Base-by-base conservation (phyloP, 2,329 filamentous ascomycete genomes). In the Pseudogymnoascus destructans region DNA sequence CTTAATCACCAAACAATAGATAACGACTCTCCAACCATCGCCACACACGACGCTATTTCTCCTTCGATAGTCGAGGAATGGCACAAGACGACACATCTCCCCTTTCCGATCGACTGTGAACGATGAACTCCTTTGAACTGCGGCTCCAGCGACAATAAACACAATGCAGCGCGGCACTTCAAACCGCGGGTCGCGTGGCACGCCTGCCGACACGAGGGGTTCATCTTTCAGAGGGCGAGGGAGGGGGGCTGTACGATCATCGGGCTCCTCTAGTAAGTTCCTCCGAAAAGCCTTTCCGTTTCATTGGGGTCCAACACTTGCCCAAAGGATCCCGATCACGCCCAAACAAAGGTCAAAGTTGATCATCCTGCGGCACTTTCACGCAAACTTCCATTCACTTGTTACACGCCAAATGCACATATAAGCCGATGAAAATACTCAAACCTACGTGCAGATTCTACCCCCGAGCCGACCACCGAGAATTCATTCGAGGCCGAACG, bases 181-280 rank as follows among this genome's bases (percentile, higher is more conserved):
- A 59, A 63, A 60, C 60, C 63, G 66, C 60, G 61, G 63, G 59
- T 59, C 62, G 58, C 66, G 65, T 60, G 66, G 63, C 42, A 32
- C 46, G 23, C 38, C 61, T 62, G 46, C 59, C 61, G 49, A 46
- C 40, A 55, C 62, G 61, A 65, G 64, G 57, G 63, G 64, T 64
- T 66, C 65, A 61, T 60, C 64, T 65, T 63, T 64, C 63, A 66
- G 62, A 66, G 66, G 67, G 62, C 64, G 66, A 58, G 65, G 64
- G 62, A 64, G 67, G 66, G 68, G 68, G 68, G 66, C 64, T 64
- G 30, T 32, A 38, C 30, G 54, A 36, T 61, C 56, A 36, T 61
- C 57, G 57, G 65, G 61, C 65, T 67, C 67, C 61, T 64, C 63
- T 21, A 63, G 67, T 69, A 65, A 67, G 66, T 65, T 56, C 15